These are phyloP conservation scores for Trichoderma oligosporum DNA, from an alignment of 2,329 filamentous ascomycete species.

Conservation along the genomic window DNA sequence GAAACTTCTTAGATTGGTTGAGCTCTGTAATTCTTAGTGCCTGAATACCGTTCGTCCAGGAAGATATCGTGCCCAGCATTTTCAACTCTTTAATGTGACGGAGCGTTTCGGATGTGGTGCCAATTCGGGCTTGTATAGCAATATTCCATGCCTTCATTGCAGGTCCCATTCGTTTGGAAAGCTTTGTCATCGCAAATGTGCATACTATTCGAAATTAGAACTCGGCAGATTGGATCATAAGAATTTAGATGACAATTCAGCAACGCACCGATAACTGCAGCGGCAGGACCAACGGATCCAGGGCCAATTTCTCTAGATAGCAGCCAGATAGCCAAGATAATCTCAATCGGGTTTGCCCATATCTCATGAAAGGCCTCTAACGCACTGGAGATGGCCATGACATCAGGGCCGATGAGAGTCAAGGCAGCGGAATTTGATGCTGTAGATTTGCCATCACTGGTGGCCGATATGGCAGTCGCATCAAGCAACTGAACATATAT, in stretches of 20 bases:
- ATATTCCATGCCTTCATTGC: slow-evolving; percentile 22
- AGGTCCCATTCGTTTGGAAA: slow-evolving; percentile 20
- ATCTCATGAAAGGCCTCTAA: slow-evolving; percentile 36
- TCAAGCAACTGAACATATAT: slow-evolving; percentile 25
- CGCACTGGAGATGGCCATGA: slow-evolving; percentile 36
- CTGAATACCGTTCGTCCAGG: slow-evolving; percentile 20
- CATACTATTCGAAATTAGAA: slow-evolving; percentile 14
- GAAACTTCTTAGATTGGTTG: slow-evolving; percentile 23
- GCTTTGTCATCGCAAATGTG: slow-evolving; percentile 20
- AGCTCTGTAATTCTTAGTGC: slow-evolving; percentile 22
- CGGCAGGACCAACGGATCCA: slow-evolving; percentile 44
- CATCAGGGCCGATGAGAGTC: slow-evolving; percentile 45
- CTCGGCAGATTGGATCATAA: neutral
- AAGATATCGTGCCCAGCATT: slow-evolving; percentile 24
- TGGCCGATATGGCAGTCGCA: slow-evolving; percentile 19
- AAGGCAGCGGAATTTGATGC: slow-evolving; percentile 31
- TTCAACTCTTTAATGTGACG: slow-evolving; percentile 21
- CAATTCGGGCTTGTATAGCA: slow-evolving; percentile 23
- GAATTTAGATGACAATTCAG: neutral
- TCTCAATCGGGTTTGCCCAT: slow-evolving; percentile 41
- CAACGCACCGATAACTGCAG: slow-evolving; percentile 28
- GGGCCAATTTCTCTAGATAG: slow-evolving; percentile 43
- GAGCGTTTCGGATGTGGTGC: slow-evolving; percentile 30
- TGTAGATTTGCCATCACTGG: neutral
- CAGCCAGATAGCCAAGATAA: slow-evolving; percentile 43